Conservation (phyloP, 495 filamentous ascomycete genomes). For the Beverwykella pulmonaria region DNA sequence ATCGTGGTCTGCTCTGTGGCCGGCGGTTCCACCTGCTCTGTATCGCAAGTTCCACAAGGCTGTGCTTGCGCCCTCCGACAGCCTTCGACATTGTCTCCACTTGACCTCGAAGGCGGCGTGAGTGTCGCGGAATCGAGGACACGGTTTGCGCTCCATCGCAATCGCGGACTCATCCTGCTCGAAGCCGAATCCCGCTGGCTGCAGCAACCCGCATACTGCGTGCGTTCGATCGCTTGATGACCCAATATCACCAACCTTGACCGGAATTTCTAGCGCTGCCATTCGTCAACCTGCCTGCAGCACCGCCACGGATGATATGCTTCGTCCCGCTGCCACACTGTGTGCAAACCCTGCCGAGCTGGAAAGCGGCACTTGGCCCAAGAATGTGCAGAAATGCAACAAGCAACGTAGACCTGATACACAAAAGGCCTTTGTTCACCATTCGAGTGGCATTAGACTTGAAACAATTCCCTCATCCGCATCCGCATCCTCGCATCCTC, state of each 20-base stretch:
- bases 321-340: not conserved
- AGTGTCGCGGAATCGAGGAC: not conserved
- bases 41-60: not conserved
- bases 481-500: conserved; percentile 1
- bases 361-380: conserved; percentile 10
- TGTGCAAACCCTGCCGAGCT: conserved; percentile 20
- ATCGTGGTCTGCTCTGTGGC: not conserved
- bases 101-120: conserved; percentile 3
- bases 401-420: not conserved
- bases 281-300: conserved; percentile 23
- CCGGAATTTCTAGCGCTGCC: conserved; percentile 14
- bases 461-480: conserved; percentile 7
- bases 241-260: conserved; percentile 24
- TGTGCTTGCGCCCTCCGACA: conserved; percentile 7
- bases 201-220: conserved; percentile 17
- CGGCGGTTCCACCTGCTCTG: conserved; percentile 13
- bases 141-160: not conserved
- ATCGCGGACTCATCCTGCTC: conserved; percentile 2
- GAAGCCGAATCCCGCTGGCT: conserved; percentile 14
- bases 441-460: not conserved
- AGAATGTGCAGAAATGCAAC: not conserved
- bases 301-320: not conserved
- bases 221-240: conserved; percentile 21
- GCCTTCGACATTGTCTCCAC: not conserved
- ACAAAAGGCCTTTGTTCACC: not conserved